Base-by-base conservation (phyloP, 1,139 yeast species). In the Debaryomycetaceae sp. region DNA sequence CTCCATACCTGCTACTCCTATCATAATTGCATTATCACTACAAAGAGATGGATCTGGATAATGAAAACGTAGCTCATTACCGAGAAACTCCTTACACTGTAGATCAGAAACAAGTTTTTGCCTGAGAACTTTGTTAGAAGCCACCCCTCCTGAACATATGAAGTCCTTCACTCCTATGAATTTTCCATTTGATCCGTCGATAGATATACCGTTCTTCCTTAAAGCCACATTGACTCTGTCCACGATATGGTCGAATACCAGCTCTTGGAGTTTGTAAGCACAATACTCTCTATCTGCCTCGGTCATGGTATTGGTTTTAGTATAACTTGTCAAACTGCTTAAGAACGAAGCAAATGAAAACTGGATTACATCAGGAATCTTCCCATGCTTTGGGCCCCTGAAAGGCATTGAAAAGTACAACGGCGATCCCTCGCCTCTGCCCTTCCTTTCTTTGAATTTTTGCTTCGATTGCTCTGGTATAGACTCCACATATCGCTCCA, bases 1-100 rank as follows among this genome's bases (percentile, higher is more conserved):
- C 58, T 91, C 97, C 9, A 91, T 87, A 0, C 97, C 99, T 0
- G 98, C 96, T 81, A 95, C 87, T 0, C 97, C 99, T 44, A 93
- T 93, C 99, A 93, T 93, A 2, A 90, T 79, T 0, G 98, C 97
- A 63, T 93, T 95, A 59, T 93, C 99, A 0, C 97, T 89, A 59
- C 99, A 95, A 51, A 91, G 69, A 6, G 75, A 67, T 6, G 83
- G 70, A 27, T 79, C 83, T 0, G 97, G 96, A 55, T 84, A 90
- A 55, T 80, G 80, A 49, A 81, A 63, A 14, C 43, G 46, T 31
- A 66, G 45, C 1, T 51, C 49, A 6, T 49, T 39, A 4, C 24
- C 24, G 14, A 49, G 39, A 22, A 44, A 42, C 6, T 47, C 43
- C 22, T 42, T 24, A 23, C 13, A 33, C 6, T 50, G 51, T 43